Base-by-base conservation (phyloP, 2,329 filamentous ascomycete species). In the Colletotrichum sp. region DNA sequence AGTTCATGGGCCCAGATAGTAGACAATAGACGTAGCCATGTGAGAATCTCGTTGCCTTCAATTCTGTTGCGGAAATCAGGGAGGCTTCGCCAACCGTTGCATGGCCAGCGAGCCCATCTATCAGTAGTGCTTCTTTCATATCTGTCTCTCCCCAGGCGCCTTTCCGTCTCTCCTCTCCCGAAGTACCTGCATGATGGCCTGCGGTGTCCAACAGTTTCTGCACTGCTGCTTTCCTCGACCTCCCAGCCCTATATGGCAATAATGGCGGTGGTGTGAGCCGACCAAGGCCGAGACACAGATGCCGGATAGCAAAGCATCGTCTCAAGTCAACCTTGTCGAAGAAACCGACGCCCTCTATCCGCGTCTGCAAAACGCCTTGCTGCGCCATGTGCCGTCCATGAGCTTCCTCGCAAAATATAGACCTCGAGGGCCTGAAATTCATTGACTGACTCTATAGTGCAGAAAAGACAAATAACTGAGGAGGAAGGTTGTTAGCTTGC, bases 401-500 rank as follows among this genome's bases (percentile, higher is more conserved):
- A 63, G 63, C 44, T 49, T 68, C 30, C 30, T 39, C 63, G 26
- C 52, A 34, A 63, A 39, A 32, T 52, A 26, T 39, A n/a, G 55
- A 34, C 30, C 55, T 67, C 55, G 16, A 44, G n/a, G 26, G 32
- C 30, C 59, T 28, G n/a, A 52, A 32, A 62, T 26, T 44, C 63
- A 12, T 60, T 28, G n/a, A 34, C 15, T 24, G 28, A 18, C 28
- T 69, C 82, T 91, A 95, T 86, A 95, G 90, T 83, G 93, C 93
- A 78, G 93, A 95, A 86, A 95, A 95, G 80, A 95, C 93, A 86
- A 95, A 95, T 81, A 95, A 88, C 93, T 95, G 78, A 75, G 74
- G 36, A 12, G 24, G 10, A 18, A 24, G 30, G 18, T 62, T 49
- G 55, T 73, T 28, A 74, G 72, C 68, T 10, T 18, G 44, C n/a